Base-by-base conservation (phyloP, 768 basidiomycete genomes). In the Naganishia vaughanmartiniae region DNA sequence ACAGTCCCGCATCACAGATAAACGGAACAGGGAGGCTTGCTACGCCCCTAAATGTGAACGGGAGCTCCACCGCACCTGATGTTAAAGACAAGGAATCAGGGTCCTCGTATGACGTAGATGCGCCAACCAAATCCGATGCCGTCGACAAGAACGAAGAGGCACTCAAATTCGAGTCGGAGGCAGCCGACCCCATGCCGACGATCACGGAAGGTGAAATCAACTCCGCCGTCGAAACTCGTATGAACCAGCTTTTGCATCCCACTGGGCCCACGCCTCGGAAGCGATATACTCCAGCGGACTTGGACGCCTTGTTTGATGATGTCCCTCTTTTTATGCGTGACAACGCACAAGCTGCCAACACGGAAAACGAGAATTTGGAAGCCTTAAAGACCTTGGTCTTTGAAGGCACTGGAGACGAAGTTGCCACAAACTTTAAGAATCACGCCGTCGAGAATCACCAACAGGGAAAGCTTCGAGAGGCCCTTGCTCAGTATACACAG, bases 361-460 rank as follows among this genome's bases (percentile, higher is more conserved):
- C 84, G n/a, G 84, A 88, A 28, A 88, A 90, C 74, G 82, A 84
- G 2, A 85, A 88, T 1, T 76, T 98, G 24, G 87, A 89, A 69
- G 96, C 95, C 11, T 80, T 98, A 54, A 92, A 94, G 80, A 89
- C 87, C 74, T 85, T 99, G 31, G 87, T 86, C 9, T 85, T 95
- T 80, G 93, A 98, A 19, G 96, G 93, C 33, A 90, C 92, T 19
- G 89, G 93, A 66, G 91, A 97, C 83, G 96, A 98, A 80, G 84
- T 92, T 73, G 92, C 95, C 0, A 85, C 87, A 72, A 93, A 90
- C 77, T 96, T 97, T 82, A 97, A 96, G 80, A 88, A 92, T 66
- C 92, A 95, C 78, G 96, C 93, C 5, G 98, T 97, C 78, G 93
- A 94, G 67, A 92, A 95, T 76, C 95, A 90, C 83, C 89, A 88